Evolutionary conservation across 768 basidiomycete genomes (phyloP).

Genomic region (Xanthoconium stramineum): DNA sequence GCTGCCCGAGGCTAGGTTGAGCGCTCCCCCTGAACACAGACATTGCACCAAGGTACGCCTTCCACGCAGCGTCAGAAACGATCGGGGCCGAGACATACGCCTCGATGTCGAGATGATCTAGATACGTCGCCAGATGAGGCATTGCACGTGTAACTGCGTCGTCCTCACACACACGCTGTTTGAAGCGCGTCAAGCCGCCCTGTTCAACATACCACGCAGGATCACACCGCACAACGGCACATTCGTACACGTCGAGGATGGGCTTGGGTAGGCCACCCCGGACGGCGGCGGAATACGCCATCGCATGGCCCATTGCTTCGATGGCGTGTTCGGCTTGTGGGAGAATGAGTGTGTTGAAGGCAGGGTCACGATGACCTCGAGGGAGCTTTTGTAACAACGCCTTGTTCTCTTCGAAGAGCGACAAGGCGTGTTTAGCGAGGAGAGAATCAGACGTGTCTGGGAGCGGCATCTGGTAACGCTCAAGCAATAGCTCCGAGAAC

Average conservation of each 20-base stretch:
- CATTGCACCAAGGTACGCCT: constrained; percentile 39
- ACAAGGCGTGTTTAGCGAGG: constrained; percentile 48
- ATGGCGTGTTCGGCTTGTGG: constrained; percentile 52
- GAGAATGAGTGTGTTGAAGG: constrained; percentile 52
- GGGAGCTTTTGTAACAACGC: constrained; percentile 35
- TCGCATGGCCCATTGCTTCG: constrained; percentile 62
- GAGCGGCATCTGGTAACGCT: constrained; percentile 50
- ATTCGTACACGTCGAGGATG: constrained; percentile 56
- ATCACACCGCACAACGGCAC: constrained; percentile 27
- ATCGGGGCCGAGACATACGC: constrained; percentile 52
- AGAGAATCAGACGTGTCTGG: constrained; percentile 43
- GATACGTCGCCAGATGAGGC: constrained; percentile 37
- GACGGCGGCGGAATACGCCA: constrained; percentile 55
- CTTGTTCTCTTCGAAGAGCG: constrained; percentile 46
- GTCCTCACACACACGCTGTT: constrained; percentile 48
- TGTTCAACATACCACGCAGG: constrained; percentile 1
- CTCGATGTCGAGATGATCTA: constrained; percentile 45
- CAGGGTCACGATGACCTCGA: constrained; percentile 17
- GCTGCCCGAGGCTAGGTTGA: constrained; percentile 13
- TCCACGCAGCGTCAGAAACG: constrained; percentile 49
- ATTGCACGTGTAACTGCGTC: constrained; percentile 24
- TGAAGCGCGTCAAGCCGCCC: constrained; percentile 26
- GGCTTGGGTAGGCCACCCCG: constrained; percentile 41
- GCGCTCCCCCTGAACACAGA: constrained; percentile 45
- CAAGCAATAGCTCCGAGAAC: constrained; percentile 57